Evolutionary conservation across 1,139 yeast genomes (phyloP).

Genomic region (Kodamaea fungicola): DNA sequence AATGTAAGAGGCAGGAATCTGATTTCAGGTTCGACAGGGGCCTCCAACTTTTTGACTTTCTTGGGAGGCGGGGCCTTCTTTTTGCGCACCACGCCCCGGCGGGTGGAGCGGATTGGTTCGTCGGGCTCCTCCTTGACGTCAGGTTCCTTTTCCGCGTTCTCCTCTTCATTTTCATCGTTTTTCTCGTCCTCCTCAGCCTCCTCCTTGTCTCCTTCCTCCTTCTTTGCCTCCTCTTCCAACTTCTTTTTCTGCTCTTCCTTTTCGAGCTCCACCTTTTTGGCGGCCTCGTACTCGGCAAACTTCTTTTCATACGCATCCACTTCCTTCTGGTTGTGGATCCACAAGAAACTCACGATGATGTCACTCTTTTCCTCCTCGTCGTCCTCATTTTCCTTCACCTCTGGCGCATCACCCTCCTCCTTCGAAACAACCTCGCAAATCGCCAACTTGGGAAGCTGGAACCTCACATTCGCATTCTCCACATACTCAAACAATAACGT

Average conservation of each 20-base stretch:
- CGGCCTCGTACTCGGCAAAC: conserved; percentile 23
- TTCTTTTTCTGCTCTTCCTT: conserved; percentile 4
- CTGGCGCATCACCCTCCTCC: conserved; percentile 11
- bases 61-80: conserved; percentile 24
- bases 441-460: conserved; percentile 69
- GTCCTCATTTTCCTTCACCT: conserved; percentile 11
- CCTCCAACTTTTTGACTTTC: conserved; percentile 17
- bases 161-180: conserved; percentile 21
- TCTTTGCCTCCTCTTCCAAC: conserved; percentile 2
- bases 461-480: conserved; percentile 77
- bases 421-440: conserved; percentile 55
- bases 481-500: conserved; percentile 80
- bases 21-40: conserved; percentile 39
- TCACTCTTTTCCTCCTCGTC: conserved; percentile 39
- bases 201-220: conserved; percentile 3
- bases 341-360: conserved; percentile 59
- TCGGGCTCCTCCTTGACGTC: conserved; percentile 10
- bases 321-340: conserved; percentile 54
- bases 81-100: conserved; percentile 18
- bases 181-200: conserved; percentile 11
- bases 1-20: conserved; percentile 64
- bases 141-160: conserved; percentile 24
- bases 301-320: conserved; percentile 46
- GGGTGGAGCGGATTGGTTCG: conserved; percentile 7
- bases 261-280: conserved; percentile 6